Evolutionary conservation across 768 basidiomycete species (phyloP), one percentile per base, ranked within the genome.

Genomic region (Termitomyces sp.): DNA sequence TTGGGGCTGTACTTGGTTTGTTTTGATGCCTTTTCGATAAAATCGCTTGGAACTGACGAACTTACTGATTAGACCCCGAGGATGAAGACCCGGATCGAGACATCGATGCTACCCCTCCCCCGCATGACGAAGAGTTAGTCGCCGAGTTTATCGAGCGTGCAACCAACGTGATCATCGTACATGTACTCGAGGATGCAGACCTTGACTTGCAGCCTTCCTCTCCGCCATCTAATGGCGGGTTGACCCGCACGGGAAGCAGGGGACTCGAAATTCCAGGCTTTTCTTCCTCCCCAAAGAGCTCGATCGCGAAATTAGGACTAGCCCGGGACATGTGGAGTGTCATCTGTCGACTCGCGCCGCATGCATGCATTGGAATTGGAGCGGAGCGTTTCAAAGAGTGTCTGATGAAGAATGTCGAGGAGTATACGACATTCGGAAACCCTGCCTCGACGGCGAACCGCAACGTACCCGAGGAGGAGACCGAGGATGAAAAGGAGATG

Each of bases 261-360:
- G 59, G 62, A 18, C 55, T 56, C 37, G 54, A 56, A 32, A 64
- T 56, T 24, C 59, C 60, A 22, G 52, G 47, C 3, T 55, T 56
- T 27, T 46, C 62, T 10, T 39, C 50, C 16, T 52, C 64, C 3
- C 34, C 50, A 16, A 40, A 39, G 37, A 55, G 57, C 37, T 40
- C 64, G 26, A 40, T 53, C 49, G 68, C 88, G 53, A 89, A 86
- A 67, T 68, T 91, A n/a, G 72, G 71, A 5, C 69, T 88, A 20
- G 74, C 84, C 9, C 79, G 79, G 24, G 76, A 79, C n/a, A 77
- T 91, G 36, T 90, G 88, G 88, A 63, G 68, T 1, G 68, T 71
- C 42, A 72, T 81, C 53, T 76, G 75, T 34, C 68, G 67, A 3
- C 67, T 74, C 8, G 74, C 87, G 60, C 78, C 84, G 0, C 60